Evolutionary conservation across 345 rosid species (phyloP).

Genomic region (Eutrema yunnanense): DNA sequence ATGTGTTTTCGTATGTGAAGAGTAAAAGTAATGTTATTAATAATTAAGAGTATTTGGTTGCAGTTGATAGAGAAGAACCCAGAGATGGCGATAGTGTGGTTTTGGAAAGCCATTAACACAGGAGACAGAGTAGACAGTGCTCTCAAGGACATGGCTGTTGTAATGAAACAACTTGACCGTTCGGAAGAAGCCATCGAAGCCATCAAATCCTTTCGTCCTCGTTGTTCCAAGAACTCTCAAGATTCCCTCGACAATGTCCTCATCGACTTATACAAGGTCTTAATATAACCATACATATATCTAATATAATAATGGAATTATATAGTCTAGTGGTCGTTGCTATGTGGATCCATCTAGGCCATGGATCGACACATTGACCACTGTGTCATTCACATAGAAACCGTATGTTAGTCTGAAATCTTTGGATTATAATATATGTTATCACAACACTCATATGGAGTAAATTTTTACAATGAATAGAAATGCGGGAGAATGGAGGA

Average conservation of each 20-base stretch:
- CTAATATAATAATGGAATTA: background rate
- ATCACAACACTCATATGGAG: background rate
- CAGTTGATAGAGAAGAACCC: slow-evolving; percentile 79
- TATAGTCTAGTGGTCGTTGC: background rate
- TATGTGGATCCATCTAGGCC: background rate
- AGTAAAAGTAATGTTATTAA: background rate
- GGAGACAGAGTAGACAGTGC: slow-evolving; percentile 85
- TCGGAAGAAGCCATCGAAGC: slow-evolving; percentile 95
- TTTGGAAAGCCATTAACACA: slow-evolving; percentile 89
- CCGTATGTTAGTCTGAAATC: background rate
- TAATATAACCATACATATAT: background rate
- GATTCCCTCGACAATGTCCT: slow-evolving; percentile 93
- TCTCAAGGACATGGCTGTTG: slow-evolving; percentile 86
- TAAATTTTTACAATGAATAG: slow-evolving; percentile 29
- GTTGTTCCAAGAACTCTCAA: slow-evolving; percentile 75
- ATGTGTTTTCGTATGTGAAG: background rate
- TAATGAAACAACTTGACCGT: slow-evolving; percentile 77
- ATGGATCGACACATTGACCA: background rate
- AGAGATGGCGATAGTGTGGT: slow-evolving; percentile 70
- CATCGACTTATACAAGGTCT: slow-evolving; percentile 88
- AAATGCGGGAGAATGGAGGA: slow-evolving; percentile 83
- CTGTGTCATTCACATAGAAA: background rate
- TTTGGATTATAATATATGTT: background rate
- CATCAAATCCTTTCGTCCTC: slow-evolving; percentile 69
- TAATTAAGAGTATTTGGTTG: background rate